Evolutionary conservation across 2,329 filamentous ascomycete species (phyloP), one percentile per base, ranked within the genome.

Genomic region (Ceratocystis ficicola): DNA sequence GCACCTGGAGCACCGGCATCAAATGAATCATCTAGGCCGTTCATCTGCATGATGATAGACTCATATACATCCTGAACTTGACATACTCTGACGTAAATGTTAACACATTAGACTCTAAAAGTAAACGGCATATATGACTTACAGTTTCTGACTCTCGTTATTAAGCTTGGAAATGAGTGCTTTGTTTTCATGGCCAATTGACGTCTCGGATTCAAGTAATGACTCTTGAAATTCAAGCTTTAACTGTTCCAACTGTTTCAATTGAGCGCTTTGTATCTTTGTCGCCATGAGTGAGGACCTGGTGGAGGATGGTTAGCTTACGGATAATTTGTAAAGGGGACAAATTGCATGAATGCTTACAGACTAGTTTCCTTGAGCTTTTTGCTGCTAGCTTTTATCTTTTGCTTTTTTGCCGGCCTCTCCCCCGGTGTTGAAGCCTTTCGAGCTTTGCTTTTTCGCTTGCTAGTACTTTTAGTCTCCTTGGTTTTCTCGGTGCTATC

Each of bases 131-230:
- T 15, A 32, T 12, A 30, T 15, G n/a, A 67, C 66, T 60, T 63
- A 67, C 66, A 67, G 50, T 25, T 55, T 65, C 15, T 30, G 25
- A 22, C 63, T 65, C 20, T 67, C 66, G n/a, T 48, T 44, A 25
- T 67, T 46, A 5, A 67, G 59, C 5, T 63, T 44, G 10, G 17
- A 44, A 36, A 67, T 20, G 12, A 67, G 44, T 7, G 44, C 61
- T 6, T 36, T 59, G 59, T 65, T 67, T 41, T 57, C 46, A n/a
- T 62, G 25, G 6, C 36, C 63, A 20, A 65, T 65, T n/a, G 62
- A 15, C 8, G n/a, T 20, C 25, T 67, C 66, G 3, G 66, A 44
- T 41, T 67, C 63, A 10, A 30, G 25, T 6, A 65, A 46, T 22
- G 22, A 36, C 15, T 61, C 65, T 7, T 55, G 22, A 25, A 60